Evolutionary conservation across 2,329 filamentous ascomycete genomes (phyloP).

Genomic region (Simplicillium sp.): DNA sequence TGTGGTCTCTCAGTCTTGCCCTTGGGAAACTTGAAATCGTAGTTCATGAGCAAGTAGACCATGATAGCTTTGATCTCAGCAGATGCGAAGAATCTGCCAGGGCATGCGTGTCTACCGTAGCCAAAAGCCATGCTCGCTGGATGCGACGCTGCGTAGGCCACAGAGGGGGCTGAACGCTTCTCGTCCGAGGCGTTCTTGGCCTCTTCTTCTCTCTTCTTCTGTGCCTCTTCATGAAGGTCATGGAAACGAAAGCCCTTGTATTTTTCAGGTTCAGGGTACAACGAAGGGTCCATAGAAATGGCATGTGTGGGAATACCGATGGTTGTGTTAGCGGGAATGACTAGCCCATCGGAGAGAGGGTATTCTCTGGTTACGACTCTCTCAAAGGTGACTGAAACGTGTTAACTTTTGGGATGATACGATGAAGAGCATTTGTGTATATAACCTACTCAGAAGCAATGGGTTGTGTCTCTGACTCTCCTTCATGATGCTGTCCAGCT

Average conservation of each 20-base stretch:
- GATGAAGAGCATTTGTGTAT: slow-evolving; percentile 8
- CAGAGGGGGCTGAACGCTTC: slow-evolving; percentile 12
- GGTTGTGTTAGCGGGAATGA: slow-evolving; percentile 27
- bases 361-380: slow-evolving; percentile 24
- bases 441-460: slow-evolving; percentile 26
- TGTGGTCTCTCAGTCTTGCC: neutral
- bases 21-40: slow-evolving; percentile 1
- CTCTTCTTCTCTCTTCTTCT: slow-evolving; percentile 20
- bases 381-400: slow-evolving; percentile 22
- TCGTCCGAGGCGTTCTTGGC: slow-evolving; percentile 6
- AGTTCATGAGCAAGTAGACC: slow-evolving; percentile 14
- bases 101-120: slow-evolving; percentile 40
- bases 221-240: slow-evolving; percentile 21
- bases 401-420: neutral
- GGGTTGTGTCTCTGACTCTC: slow-evolving; percentile 25
- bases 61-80: slow-evolving; percentile 41
- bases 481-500: slow-evolving; percentile 35
- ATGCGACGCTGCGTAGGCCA: slow-evolving; percentile 20
- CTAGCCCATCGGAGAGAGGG: slow-evolving; percentile 26
- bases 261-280: slow-evolving; percentile 24
- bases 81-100: slow-evolving; percentile 40
- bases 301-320: slow-evolving; percentile 26
- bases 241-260: slow-evolving; percentile 37
- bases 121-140: slow-evolving; percentile 44
- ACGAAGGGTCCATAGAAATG: slow-evolving; percentile 27